phyloP scores from a whole-genome alignment of 1,139 yeast genomes.

The Casaregolazyma lundiana region DNA sequence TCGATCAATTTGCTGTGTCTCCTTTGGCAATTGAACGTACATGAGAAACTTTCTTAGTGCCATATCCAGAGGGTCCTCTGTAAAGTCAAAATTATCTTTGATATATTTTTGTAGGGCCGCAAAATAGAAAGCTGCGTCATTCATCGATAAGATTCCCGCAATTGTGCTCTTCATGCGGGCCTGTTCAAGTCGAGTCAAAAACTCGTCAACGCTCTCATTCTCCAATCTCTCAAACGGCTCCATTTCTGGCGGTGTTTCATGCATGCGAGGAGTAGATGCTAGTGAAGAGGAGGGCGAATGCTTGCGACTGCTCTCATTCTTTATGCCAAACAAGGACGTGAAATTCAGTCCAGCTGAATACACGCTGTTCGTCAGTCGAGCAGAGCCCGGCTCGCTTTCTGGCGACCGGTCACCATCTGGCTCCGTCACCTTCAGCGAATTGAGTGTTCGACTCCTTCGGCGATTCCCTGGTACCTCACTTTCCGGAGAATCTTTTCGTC shows the following conservation, averaged over 20 bases:
- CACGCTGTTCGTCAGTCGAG: slow-evolving; percentile 1
- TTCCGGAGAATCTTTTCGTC: not conserved
- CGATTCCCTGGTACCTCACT: slow-evolving; percentile 11
- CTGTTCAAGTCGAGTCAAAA: slow-evolving; percentile 32
- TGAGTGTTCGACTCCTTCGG: slow-evolving; percentile 23
- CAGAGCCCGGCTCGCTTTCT: not conserved
- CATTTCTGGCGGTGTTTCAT: slow-evolving; percentile 1
- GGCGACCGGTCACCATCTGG: slow-evolving; percentile 2
- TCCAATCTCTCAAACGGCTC: slow-evolving; percentile 11
- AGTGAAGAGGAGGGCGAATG: slow-evolving; percentile 6
- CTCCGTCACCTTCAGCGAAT: slow-evolving; percentile 18
- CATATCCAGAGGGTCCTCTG: slow-evolving; percentile 54
- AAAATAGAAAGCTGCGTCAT: slow-evolving; percentile 35
- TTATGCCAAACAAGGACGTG: slow-evolving; percentile 3
- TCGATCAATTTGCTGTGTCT: slow-evolving; percentile 68
- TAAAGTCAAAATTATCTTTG: slow-evolving; percentile 42
- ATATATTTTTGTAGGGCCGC: slow-evolving; percentile 38
- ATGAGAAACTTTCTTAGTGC: slow-evolving; percentile 55
- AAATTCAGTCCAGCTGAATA: slow-evolving; percentile 6
- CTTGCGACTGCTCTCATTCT: slow-evolving; percentile 9
- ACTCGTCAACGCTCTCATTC: slow-evolving; percentile 36
- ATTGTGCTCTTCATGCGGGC: slow-evolving; percentile 36
- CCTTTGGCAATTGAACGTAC: slow-evolving; percentile 55
- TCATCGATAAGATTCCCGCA: slow-evolving; percentile 37
- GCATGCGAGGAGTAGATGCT: slow-evolving; percentile 6